phyloP scores from a whole-genome alignment of 1,139 yeast genomes.

The Groenewaldozyma auringiensis region DNA sequence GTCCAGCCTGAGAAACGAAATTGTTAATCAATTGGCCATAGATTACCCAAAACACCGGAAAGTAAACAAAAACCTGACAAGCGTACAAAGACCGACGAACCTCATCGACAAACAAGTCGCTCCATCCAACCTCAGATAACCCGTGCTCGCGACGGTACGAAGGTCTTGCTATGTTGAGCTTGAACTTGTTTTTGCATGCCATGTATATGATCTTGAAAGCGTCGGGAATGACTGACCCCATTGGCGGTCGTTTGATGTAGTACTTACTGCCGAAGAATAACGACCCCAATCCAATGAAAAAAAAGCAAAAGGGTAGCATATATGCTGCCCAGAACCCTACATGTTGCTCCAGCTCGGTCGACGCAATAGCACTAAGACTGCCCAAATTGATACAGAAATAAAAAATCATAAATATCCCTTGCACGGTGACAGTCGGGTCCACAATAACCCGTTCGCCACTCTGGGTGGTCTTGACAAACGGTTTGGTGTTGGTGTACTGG shows the following conservation, averaged over 20 bases:
- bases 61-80: conserved; percentile 55
- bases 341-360: conserved; percentile 61
- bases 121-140: conserved; percentile 46
- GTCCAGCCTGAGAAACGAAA: conserved; percentile 57
- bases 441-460: conserved; percentile 61
- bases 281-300: conserved; percentile 53
- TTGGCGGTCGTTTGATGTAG: conserved; percentile 55
- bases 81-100: conserved; percentile 50
- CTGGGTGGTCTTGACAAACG: conserved; percentile 51
- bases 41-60: conserved; percentile 60
- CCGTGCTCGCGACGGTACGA: conserved; percentile 31
- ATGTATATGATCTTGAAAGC: conserved; percentile 45
- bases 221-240: conserved; percentile 54
- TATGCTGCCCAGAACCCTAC: conserved; percentile 76
- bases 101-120: conserved; percentile 56
- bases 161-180: conserved; percentile 51
- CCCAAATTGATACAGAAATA: conserved; percentile 80
- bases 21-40: conserved; percentile 62
- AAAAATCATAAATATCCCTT: conserved; percentile 67
- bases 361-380: conserved; percentile 67
- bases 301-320: conserved; percentile 55
- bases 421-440: conserved; percentile 64
- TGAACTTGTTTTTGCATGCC: conserved; percentile 43
- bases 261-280: conserved; percentile 49
- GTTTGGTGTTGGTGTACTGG: conserved; percentile 53